phyloP scores from a whole-genome alignment of 805 yeast species.

The Priceomyces medius region DNA sequence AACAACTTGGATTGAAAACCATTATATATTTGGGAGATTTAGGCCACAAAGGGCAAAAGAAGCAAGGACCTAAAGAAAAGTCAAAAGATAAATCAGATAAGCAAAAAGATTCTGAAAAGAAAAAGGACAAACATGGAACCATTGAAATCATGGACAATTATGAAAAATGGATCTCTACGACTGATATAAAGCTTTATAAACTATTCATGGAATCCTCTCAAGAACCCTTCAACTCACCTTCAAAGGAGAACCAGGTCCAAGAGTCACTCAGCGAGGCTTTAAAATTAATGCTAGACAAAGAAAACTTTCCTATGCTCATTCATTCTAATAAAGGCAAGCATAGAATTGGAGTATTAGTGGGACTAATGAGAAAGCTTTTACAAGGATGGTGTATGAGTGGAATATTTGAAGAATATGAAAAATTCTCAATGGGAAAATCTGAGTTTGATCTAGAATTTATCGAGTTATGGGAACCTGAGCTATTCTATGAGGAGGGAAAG shows the following conservation, averaged over 20 bases:
- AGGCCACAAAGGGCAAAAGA: conserved; percentile 27
- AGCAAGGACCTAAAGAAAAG: conserved; percentile 14
- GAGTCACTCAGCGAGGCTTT: conserved; percentile 56
- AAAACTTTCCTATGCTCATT: conserved; percentile 81
- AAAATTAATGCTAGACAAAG: conserved; percentile 54
- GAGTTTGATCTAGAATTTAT: conserved; percentile 89
- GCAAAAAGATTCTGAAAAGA: conserved; percentile 12
- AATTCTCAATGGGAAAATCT: conserved; percentile 91
- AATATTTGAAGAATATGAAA: conserved; percentile 88
- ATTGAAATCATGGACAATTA: conserved; percentile 54
- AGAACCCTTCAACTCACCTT: conserved; percentile 69
- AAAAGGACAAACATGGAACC: conserved; percentile 51
- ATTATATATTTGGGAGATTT: conserved; percentile 79
- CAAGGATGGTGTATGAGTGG: conserved; percentile 96
- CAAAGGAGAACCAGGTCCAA: conserved; percentile 35
- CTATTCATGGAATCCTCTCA: conserved; percentile 70
- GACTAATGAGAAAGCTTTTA: conserved; percentile 75
- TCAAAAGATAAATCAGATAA: conserved; percentile 10
- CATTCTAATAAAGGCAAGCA: conserved; percentile 99
- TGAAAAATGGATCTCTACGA: conserved; percentile 59
- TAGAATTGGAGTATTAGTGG: conserved; percentile 91
- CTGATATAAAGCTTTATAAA: conserved; percentile 55
- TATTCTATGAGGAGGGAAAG: conserved; percentile 46
- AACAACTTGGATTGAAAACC: conserved; percentile 67
- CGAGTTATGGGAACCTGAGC: conserved; percentile 71